These are phyloP conservation scores for Musa acuminata DNA, from an alignment of 176 grass and related monocot genomes.

Conservation along the genomic window DNA sequence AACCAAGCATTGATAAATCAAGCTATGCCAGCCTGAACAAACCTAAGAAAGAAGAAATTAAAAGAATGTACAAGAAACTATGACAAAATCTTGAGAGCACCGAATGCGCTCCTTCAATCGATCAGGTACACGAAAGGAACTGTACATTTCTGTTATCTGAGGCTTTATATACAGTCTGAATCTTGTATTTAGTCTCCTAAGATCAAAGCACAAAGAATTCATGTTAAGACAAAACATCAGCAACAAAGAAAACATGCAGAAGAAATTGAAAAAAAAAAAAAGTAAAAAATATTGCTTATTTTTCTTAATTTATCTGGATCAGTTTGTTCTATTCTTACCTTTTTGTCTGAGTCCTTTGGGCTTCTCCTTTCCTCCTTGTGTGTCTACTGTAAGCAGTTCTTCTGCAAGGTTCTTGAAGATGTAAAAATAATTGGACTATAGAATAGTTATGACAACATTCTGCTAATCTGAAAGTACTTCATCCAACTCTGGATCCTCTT, in stretches of 20 bases:
- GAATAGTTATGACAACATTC: conserved; percentile 11
- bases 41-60: neutral
- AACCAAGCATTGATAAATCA: neutral
- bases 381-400: neutral
- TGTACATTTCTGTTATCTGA: neutral
- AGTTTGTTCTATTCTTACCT: neutral
- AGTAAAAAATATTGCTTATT: too few relatives aligned
- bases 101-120: neutral
- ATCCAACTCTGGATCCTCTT: conserved; percentile 39
- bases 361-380: neutral
- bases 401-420: neutral
- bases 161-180: conserved; percentile 7
- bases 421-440: neutral
- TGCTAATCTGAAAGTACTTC: conserved; percentile 53
- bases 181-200: neutral
- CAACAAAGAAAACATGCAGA: too few relatives aligned
- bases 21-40: neutral
- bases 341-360: neutral
- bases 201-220: neutral
- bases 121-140: neutral
- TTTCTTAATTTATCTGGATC: too few relatives aligned
- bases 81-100: neutral
- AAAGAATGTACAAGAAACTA: neutral
- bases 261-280: too few relatives aligned
- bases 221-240: too few relatives aligned